Evolutionary conservation across 2,329 filamentous ascomycete species (phyloP).

Genomic region (Trichophyton equinum): DNA sequence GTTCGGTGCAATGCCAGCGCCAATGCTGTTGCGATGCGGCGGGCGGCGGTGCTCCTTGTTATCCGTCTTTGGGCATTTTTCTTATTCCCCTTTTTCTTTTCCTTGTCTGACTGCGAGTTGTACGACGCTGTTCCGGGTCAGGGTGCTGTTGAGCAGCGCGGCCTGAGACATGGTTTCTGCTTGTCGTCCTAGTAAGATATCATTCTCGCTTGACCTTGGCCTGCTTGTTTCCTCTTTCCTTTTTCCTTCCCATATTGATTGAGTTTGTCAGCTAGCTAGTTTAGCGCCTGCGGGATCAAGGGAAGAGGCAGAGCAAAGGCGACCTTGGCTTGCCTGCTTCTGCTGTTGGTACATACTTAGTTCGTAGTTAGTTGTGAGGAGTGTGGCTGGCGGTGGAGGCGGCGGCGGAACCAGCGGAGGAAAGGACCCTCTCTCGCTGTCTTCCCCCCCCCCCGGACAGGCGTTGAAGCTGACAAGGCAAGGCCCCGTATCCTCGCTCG

Average conservation of each 20-base stretch:
- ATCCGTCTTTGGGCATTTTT: not conserved
- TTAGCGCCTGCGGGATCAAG: not conserved
- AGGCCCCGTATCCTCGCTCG: too few relatives aligned
- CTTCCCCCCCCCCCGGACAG: too few relatives aligned
- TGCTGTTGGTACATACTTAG: too few relatives aligned
- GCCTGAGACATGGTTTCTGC: conserved; percentile 2
- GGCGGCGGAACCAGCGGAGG: not conserved
- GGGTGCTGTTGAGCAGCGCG: not conserved
- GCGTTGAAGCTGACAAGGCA: too few relatives aligned
- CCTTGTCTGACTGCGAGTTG: not conserved
- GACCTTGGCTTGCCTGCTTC: too few relatives aligned
- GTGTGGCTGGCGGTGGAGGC: not conserved
- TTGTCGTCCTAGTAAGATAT: not conserved
- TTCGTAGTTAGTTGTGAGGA: not conserved
- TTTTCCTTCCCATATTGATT: not conserved
- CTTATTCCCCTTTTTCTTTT: not conserved
- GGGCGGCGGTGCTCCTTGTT: not conserved
- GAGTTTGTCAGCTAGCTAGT: too few relatives aligned
- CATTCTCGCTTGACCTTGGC: not conserved
- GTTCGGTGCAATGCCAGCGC: not conserved
- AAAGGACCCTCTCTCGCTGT: not conserved
- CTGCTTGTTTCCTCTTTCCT: not conserved
- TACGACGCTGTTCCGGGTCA: not conserved
- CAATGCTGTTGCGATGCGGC: not conserved
- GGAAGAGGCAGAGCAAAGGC: not conserved